These are phyloP conservation scores for Phialocephala subalpina DNA, from an alignment of 2,329 filamentous ascomycete genomes.

Conservation along the genomic window DNA sequence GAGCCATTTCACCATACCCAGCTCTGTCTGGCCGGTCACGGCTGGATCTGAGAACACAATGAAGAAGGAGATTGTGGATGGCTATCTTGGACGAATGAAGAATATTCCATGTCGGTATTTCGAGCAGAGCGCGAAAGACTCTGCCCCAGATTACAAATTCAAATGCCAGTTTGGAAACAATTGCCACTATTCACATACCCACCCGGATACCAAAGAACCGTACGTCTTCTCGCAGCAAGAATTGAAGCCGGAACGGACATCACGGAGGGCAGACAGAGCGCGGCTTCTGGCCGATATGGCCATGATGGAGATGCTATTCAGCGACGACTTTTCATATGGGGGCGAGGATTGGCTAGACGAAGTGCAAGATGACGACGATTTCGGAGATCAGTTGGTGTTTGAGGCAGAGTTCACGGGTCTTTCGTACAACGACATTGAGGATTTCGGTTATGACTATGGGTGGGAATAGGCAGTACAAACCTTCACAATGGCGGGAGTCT, in stretches of 20 bases:
- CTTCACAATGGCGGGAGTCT: too few species aligned
- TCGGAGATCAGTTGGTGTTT: constrained; percentile 14
- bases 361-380: not conserved
- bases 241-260: not conserved
- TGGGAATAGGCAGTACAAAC: constrained; percentile 5
- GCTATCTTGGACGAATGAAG: constrained; percentile 12
- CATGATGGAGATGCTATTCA: constrained; percentile 14
- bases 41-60: not conserved
- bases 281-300: constrained; percentile 13
- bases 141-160: constrained; percentile 14
- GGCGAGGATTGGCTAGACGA: constrained; percentile 1
- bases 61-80: constrained; percentile 20
- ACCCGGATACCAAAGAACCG: constrained; percentile 21
- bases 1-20: constrained; percentile 19
- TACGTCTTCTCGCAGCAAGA: constrained; percentile 17
- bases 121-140: constrained; percentile 11
- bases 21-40: constrained; percentile 10
- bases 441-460: constrained; percentile 10
- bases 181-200: constrained; percentile 19
- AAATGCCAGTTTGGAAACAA: constrained; percentile 18
- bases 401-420: constrained; percentile 9
- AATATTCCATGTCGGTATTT: constrained; percentile 20
- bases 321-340: not conserved
- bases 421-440: constrained; percentile 1
- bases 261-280: not conserved